Evolutionary conservation across 2,329 filamentous ascomycete genomes (phyloP), one percentile per base, ranked within the genome.

Genomic region (Dactylellina drechsleri): DNA sequence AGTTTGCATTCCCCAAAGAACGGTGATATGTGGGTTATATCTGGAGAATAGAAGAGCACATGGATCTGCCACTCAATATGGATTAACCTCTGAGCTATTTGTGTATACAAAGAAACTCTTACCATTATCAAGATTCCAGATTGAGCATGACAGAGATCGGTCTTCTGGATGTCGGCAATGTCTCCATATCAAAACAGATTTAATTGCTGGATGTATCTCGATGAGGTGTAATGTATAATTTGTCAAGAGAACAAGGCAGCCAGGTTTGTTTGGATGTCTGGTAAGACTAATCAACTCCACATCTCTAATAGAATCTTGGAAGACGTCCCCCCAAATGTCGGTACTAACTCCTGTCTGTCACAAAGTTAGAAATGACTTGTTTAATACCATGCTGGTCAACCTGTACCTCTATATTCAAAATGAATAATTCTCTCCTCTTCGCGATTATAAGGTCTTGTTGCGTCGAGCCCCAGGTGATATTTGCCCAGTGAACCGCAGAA

Each of bases 91-190:
- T 53, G 15, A 6, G 18, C n/a, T 41, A 47, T 47, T 6, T 47
- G 13, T 15, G 43, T 2, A 18, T 23, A n/a, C 10, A 18, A 31
- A 23, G 36, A 36, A 20, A 20, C 20, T 4, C 13, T 36, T 75
- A 75, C 71, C 53, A 26, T 67, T 61, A 20, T 65, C 59, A 1
- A 65, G 4, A 40, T 56, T 56, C 58, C 41, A 59, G 4, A 40
- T 16, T 4, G 47, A 16, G 12, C 58, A 75, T 16, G 13, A 68
- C 1, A 75, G 41, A 2, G 71, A 68, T 31, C 59, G 41, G 23
- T 75, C 71, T 20, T 59, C 43, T 4, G 71, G 71, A 31, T 75
- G 71, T 8, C 71, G 59, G 16, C 47, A 64, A 47, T 75, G 71
- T 26, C 45, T 68, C 71, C 71, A 75, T 15, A 36, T 41, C 52